These are phyloP conservation scores for Aciculoconidium aculeatum DNA, from an alignment of 805 yeast species.

Conservation along the genomic window DNA sequence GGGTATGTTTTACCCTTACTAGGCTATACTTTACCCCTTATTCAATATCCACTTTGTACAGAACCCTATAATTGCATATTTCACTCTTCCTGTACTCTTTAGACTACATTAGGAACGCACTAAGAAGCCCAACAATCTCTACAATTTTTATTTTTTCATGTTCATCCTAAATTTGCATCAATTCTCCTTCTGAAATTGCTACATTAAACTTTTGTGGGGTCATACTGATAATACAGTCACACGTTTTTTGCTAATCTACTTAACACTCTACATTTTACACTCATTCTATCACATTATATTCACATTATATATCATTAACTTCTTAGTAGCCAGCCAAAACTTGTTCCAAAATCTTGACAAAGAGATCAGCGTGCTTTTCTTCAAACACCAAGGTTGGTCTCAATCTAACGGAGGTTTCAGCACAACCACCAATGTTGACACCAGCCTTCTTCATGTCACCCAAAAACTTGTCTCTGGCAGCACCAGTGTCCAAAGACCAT, in stretches of 20 bases:
- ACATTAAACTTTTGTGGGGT: neutral
- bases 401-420: constrained; percentile 69
- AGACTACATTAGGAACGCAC: no score
- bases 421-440: constrained; percentile 82
- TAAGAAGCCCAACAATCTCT: no score
- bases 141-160: no score
- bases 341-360: constrained; percentile 40
- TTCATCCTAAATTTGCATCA: neutral
- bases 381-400: constrained; percentile 78
- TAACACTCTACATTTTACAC: neutral
- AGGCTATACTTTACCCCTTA: no score
- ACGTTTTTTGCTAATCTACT: neutral
- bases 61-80: no score
- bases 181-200: constrained; percentile 1
- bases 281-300: constrained; percentile 1
- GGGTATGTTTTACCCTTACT: no score
- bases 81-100: no score
- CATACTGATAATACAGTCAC: no score
- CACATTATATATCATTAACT: constrained; percentile 1
- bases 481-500: constrained; percentile 57
- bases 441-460: constrained; percentile 56
- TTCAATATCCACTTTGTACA: no score
- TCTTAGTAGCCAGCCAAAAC: constrained; percentile 29
- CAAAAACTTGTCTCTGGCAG: constrained; percentile 58
- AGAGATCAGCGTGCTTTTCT: constrained; percentile 71